A percentile compares a stretch with the other conserved stretches of the same genome.
phyloP scores from a whole-genome alignment of 805 yeast genomes.

The Grigorovia yakushimaensis region DNA sequence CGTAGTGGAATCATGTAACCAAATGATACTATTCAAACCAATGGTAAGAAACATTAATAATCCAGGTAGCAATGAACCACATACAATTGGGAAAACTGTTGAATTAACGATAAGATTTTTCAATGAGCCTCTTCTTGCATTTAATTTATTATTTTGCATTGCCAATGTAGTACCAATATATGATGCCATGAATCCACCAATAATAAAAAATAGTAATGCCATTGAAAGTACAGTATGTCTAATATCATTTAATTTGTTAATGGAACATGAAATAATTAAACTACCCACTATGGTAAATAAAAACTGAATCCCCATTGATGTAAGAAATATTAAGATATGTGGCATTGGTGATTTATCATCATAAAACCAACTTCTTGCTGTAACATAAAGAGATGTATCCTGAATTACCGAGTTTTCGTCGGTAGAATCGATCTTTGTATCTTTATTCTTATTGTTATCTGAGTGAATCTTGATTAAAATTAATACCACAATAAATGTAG shows the following conservation, averaged over 20 bases:
- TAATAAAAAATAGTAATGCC: conserved; percentile 48
- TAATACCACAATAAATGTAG: conserved; percentile 55
- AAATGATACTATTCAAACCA: conserved; percentile 55
- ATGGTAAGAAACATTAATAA: conserved; percentile 41
- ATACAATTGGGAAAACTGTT: conserved; percentile 30
- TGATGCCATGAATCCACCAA: conserved; percentile 70
- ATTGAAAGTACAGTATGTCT: conserved; percentile 59
- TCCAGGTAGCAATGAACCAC: conserved; percentile 42
- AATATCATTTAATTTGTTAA: conserved; percentile 52
- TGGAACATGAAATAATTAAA: conserved; percentile 46
- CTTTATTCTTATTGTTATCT: conserved; percentile 11
- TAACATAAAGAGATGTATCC: conserved; percentile 19
- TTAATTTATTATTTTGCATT: conserved; percentile 3
- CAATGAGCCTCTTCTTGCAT: conserved; percentile 3
- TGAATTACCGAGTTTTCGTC: conserved; percentile 12
- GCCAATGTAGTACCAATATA: conserved; percentile 52
- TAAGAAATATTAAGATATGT: conserved; percentile 40
- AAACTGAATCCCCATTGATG: conserved; percentile 70
- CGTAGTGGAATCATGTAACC: conserved; percentile 65
- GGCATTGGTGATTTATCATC: conserved; percentile 24
- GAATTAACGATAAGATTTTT: neutral
- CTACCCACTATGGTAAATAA: conserved; percentile 56
- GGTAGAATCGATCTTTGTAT: conserved; percentile 11
- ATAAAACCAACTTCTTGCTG: conserved; percentile 47
- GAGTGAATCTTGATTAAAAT: conserved; percentile 35